Evolutionary conservation across 495 filamentous ascomycete genomes (phyloP).

Genomic region (Tuber calosporum): DNA sequence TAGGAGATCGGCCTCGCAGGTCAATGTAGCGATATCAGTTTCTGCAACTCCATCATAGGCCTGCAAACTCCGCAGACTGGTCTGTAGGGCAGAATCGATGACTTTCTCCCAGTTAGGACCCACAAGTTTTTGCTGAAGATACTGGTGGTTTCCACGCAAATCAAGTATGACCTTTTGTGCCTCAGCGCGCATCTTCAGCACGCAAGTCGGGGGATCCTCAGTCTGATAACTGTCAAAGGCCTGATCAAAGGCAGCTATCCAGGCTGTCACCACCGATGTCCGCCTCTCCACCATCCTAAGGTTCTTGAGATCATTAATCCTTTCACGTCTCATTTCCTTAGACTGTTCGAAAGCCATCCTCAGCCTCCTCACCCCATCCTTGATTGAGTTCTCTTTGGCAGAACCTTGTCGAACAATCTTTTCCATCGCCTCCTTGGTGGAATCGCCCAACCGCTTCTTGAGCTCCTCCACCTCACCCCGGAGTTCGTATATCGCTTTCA

Average conservation of each 20-base stretch:
- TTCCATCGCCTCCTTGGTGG: slow-evolving; percentile 73
- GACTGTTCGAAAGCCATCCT: slow-evolving; percentile 79
- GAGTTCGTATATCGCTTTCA: slow-evolving; percentile 41
- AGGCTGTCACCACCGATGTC: slow-evolving; percentile 73
- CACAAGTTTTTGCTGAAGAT: slow-evolving; percentile 73
- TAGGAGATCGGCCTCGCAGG: slow-evolving; percentile 73
- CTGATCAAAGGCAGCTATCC: slow-evolving; percentile 86
- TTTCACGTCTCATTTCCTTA: slow-evolving; percentile 68
- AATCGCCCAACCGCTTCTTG: slow-evolving; percentile 82
- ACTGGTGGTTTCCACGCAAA: slow-evolving; percentile 78
- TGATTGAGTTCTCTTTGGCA: slow-evolving; percentile 69
- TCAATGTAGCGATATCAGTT: slow-evolving; percentile 63
- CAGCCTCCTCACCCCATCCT: slow-evolving; percentile 74
- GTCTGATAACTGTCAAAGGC: slow-evolving; percentile 68
- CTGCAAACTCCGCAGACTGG: slow-evolving; percentile 69
- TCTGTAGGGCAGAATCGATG: slow-evolving; percentile 78
- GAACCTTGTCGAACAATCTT: slow-evolving; percentile 85
- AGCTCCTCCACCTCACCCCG: slow-evolving; percentile 57
- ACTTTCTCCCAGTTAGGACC: slow-evolving; percentile 78
- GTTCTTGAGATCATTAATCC: slow-evolving; percentile 70
- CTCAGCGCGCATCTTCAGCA: slow-evolving; percentile 73
- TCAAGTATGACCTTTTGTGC: slow-evolving; percentile 82
- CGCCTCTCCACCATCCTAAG: slow-evolving; percentile 74
- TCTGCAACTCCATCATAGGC: slow-evolving; percentile 64
- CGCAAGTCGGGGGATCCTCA: slow-evolving; percentile 55